Evolutionary conservation across 140 eudicot genomes (phyloP).

Genomic region (Oenanthe javanica): DNA sequence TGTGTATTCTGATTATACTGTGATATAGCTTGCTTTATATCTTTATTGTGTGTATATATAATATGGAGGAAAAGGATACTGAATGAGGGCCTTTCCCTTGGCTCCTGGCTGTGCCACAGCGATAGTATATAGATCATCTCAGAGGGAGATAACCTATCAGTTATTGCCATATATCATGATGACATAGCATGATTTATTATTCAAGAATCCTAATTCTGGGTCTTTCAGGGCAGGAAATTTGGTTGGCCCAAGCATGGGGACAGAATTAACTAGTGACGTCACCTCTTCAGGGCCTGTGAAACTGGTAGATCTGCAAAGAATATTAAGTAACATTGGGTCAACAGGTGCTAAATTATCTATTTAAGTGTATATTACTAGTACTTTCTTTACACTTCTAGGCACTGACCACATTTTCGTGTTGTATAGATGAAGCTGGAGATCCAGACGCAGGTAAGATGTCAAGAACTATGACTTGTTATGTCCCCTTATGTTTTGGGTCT

Average conservation of each 20-base stretch:
- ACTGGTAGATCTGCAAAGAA: slow-evolving; percentile 83
- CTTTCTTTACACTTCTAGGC: neutral
- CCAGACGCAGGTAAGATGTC: slow-evolving; percentile 75
- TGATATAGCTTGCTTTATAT: too few relatives aligned
- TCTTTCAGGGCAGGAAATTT: slow-evolving; percentile 80
- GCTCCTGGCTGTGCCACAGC: too few relatives aligned
- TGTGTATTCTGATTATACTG: too few relatives aligned
- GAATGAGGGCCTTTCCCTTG: too few relatives aligned
- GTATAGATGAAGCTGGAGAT: slow-evolving; percentile 50
- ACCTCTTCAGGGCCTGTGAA: slow-evolving; percentile 94
- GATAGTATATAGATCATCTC: too few relatives aligned
- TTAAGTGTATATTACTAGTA: neutral
- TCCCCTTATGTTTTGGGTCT: neutral
- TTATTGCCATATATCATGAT: too few relatives aligned
- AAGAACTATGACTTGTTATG: neutral
- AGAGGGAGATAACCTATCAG: too few relatives aligned
- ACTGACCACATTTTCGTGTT: slow-evolving; percentile 18
- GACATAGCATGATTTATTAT: neutral
- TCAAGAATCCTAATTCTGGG: neutral
- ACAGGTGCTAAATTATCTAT: slow-evolving; percentile 39
- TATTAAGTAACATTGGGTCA: slow-evolving; percentile 78
- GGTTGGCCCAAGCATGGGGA: slow-evolving; percentile 70
- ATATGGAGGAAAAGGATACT: too few relatives aligned
- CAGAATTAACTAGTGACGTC: slow-evolving; percentile 75
- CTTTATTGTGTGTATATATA: too few relatives aligned